Evolutionary conservation across 176 grass and related monocot genomes (phyloP), one percentile per base, ranked within the genome.

Genomic region (Melocanna baccifera): DNA sequence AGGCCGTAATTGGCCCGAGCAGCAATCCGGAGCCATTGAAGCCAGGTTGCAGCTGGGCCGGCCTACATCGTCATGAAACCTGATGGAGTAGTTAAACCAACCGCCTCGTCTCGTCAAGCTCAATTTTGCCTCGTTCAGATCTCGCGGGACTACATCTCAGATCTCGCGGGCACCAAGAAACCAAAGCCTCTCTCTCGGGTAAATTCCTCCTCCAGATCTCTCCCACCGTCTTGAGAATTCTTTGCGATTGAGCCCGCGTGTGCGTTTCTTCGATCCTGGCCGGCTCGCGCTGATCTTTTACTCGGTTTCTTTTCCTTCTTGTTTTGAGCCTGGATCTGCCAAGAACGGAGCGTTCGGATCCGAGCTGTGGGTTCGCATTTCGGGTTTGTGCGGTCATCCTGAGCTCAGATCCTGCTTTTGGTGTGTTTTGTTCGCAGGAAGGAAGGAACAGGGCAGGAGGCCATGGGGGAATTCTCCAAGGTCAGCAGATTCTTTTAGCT

Each of bases 381-480:
- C 20, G 65, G 36, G 7, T 69, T 75, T 53, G 23, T 76, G 51
- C 32, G 34, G 52, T 11, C 51, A 3, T 13, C 53, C 26, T 63
- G 22, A 8, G 64, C 37, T 57, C 32, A 15, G 79, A 71, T 71
- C 36, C 45, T 30, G 45, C 51, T 71, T 36, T 40, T 1, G 16
- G 6, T 32, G 36, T 40, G n/a, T 81, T 42, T 82, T 52, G 12
- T 20, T 1, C 23, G 2, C 67, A 82, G 66, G 28, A 41, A 68
- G 28, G n/a, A 70, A 81, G 66, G 66, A 12, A 52, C 23, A 2
- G 10, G 16, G 32, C 29, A 65, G 47, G 78, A 69, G 67, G 67
- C 37, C 15, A 82, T 82, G 80, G 80, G 67, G 67, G 80, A 71
- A 59, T 71, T 82, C 23, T 71, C 80, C 34, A 82, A 71, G 80